Percentiles rank a stretch among this genome's conserved stretches.
Conservation (phyloP, 768 basidiomycete species). For the Calocybe indica region DNA sequence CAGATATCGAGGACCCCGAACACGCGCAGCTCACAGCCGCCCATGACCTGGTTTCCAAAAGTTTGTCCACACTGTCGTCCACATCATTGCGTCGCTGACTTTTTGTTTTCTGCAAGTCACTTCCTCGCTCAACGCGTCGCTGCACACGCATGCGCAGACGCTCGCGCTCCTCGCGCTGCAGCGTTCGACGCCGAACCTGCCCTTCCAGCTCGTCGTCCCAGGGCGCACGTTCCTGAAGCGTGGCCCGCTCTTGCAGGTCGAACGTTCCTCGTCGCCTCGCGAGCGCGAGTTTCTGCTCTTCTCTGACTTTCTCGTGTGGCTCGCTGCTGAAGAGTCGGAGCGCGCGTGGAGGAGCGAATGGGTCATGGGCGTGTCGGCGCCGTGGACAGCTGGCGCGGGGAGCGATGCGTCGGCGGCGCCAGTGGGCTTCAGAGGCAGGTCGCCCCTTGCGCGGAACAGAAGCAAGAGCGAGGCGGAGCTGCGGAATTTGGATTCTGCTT, state of each 20-base stretch:
- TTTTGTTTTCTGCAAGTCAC: conserved; percentile 48
- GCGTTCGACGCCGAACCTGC: conserved; percentile 67
- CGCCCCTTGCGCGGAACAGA: conserved; percentile 36
- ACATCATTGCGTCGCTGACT: not conserved
- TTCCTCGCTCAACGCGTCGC: conserved; percentile 67
- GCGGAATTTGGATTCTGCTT: conserved; percentile 3
- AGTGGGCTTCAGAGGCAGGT: conserved; percentile 10
- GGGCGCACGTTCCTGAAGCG: conserved; percentile 77
- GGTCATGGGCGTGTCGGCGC: conserved; percentile 15
- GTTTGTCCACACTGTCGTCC: conserved; percentile 10
- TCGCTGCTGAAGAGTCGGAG: conserved; percentile 46
- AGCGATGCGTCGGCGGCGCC: conserved; percentile 9
- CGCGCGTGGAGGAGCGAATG: conserved; percentile 26
- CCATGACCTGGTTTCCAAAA: conserved; percentile 67
- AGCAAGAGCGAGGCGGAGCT: conserved; percentile 62
- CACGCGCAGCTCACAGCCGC: conserved; percentile 53
- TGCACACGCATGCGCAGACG: conserved; percentile 73
- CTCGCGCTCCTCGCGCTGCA: conserved; percentile 75
- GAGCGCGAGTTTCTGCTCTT: conserved; percentile 76
- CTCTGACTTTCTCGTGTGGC: conserved; percentile 77
- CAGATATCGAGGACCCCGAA: conserved; percentile 62
- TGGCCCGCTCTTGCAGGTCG: conserved; percentile 53
- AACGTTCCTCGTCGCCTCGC: conserved; percentile 41
- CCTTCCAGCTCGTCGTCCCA: conserved; percentile 72
- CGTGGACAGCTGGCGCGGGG: conserved; percentile 9